Evolutionary conservation across 2,329 filamentous ascomycete genomes (phyloP), one percentile per base, ranked within the genome.

Genomic region (Tympanopsis confertula): DNA sequence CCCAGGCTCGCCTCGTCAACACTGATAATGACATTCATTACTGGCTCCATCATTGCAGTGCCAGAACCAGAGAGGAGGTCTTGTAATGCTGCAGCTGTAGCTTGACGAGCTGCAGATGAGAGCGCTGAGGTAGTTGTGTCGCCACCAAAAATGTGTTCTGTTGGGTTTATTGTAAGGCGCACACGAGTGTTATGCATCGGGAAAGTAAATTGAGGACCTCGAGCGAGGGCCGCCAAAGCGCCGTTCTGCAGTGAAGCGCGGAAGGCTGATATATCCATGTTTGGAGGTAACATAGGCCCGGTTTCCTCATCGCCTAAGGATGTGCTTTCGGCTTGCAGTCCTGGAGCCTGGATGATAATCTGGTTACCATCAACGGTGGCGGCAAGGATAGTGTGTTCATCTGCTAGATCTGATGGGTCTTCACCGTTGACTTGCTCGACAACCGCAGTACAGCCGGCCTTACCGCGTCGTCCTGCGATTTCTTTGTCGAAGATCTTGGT

Each of bases 1-100:
- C 81, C 81, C 7, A 85, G 67, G 33, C 68, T 73, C 3, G 62
- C 61, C 53, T 84, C 79, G 46, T 81, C 72, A 17, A 82, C 71
- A 47, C 68, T 74, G 47, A 86, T 81, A 14, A 73, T 71, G 5
- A 78, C 81, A 42, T 74, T 71, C 81, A 86, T 86, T 22, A 85
- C 74, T 1, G 80, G 80, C 47, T 86, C 81, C 74, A 85, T 79
- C 22, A 85, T 59, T 0, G 63, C 61, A 1, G 71, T 68, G 0
- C 59, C 55, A 4, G 52, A 44, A 7, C 51, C 45, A 2, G 22
- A n/a, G 24, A 58, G 56, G 3, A 66, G 64, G 17, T 65, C 56
- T 39, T 64, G 61, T 1, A 84, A 62, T 2, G 74, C 72, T 5
- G 65, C 59, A 40, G 71, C 64, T 0, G 78, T 72, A 7, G 78